Evolutionary conservation across 2,329 filamentous ascomycete genomes (phyloP), one percentile per base, ranked within the genome.

Genomic region (Sporothrix mexicana): DNA sequence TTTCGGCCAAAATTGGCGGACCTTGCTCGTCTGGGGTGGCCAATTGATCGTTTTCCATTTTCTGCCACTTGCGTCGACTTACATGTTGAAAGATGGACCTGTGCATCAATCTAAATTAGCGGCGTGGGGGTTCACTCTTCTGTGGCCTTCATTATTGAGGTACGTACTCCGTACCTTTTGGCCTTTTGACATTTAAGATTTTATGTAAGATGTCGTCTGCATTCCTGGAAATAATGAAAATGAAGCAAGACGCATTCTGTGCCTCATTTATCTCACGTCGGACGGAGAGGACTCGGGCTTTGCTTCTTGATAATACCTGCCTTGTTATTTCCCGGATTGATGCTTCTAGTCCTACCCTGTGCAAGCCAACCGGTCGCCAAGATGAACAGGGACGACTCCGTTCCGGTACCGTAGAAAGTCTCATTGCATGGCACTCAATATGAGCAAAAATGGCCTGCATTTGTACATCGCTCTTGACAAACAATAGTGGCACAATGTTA

Each of bases 41-140:
- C 7, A 4, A 3, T 41, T 51, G 25, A 8, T 51, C 25, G 25
- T 8, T 41, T 68, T 51, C 66, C 25, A 36, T 55, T 23, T 30
- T 43, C 25, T 36, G 17, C 15, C 47, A 36, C 45, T 49, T 61
- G 53, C 53, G 20, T 61, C 51, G 41, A 70, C 68, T 59, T 70
- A 47, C 53, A 47, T 59, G 41, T 61, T 64, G 55, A 51, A 47
- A 47, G 41, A 70, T 64, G 55, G 36, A 41, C 69, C 41, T 17
- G 53, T 23, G 57, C 69, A 25, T 49, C 30, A 43, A 25, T 53
- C 69, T 71, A 64, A 71, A 47, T 64, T 71, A 71, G 69, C 69
- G 69, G 69, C 69, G 69, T 71, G 69, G 69, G 69, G 69, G 69
- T 71, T 53, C 36, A 53, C 43, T 66, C 13, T 62, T 43, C 20